Conservation (phyloP, 768 basidiomycete species). For the Tricholomella constricta region DNA sequence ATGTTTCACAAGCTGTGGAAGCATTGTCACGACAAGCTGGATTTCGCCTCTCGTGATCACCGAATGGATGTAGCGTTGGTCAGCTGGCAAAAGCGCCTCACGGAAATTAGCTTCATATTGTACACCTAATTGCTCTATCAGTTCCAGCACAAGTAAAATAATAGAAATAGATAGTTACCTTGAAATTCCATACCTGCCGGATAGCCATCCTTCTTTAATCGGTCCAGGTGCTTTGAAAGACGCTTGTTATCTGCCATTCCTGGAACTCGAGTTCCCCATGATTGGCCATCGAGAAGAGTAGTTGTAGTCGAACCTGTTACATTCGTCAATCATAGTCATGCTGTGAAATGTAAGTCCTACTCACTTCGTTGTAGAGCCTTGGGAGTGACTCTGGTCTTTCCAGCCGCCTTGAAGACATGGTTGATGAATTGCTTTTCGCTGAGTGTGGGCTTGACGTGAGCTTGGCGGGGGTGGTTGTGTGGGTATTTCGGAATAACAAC, state of each 20-base stretch:
- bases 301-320: background rate
- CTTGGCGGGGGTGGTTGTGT: background rate
- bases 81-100: background rate
- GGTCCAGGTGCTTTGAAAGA: background rate
- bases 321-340: background rate
- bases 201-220: background rate
- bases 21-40: conserved; percentile 7
- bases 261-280: background rate
- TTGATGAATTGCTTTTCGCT: background rate
- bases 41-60: conserved; percentile 1
- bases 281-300: background rate
- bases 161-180: background rate
- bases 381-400: background rate
- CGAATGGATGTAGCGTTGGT: conserved; percentile 1
- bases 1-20: conserved; percentile 1
- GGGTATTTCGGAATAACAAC: background rate
- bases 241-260: background rate
- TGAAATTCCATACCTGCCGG: background rate
- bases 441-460: background rate
- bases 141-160: background rate
- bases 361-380: conserved; percentile 1
- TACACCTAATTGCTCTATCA: background rate
- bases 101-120: conserved; percentile 1
- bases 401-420: background rate
- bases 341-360: background rate